phyloP scores from a whole-genome alignment of 2,329 filamentous ascomycete genomes.

The Tolypocladium guangdongense region DNA sequence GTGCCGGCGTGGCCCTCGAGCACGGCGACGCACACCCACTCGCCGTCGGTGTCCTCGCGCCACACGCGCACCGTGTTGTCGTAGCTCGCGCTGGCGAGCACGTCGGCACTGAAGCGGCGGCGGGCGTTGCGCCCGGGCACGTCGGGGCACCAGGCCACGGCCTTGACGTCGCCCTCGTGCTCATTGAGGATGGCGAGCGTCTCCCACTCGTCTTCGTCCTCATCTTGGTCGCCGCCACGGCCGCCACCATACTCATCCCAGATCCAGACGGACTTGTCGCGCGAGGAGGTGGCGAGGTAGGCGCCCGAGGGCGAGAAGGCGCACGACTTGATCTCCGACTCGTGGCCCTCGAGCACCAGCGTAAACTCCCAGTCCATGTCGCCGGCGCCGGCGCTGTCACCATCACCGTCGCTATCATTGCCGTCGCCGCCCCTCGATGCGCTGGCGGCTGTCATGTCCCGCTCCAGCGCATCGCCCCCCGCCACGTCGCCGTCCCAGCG shows the following conservation, averaged over 20 bases:
- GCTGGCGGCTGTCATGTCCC: not conserved
- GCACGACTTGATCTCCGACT: slow-evolving; percentile 81
- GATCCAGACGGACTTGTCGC: slow-evolving; percentile 95
- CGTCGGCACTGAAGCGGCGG: slow-evolving; percentile 48
- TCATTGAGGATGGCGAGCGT: slow-evolving; percentile 91
- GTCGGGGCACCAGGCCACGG: slow-evolving; percentile 80
- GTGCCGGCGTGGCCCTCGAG: slow-evolving; percentile 74
- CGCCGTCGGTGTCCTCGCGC: slow-evolving; percentile 76
- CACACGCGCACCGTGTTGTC: slow-evolving; percentile 86
- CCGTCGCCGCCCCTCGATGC: slow-evolving; percentile 35
- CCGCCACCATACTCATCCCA: slow-evolving; percentile 70
- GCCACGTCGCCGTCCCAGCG: slow-evolving; percentile 43
- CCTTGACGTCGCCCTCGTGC: slow-evolving; percentile 92
- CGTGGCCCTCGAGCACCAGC: slow-evolving; percentile 86
- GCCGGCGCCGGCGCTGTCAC: slow-evolving; percentile 38
- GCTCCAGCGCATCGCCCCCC: not conserved
- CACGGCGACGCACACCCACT: slow-evolving; percentile 84
- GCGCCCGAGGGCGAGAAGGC: slow-evolving; percentile 64
- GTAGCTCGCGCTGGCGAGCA: slow-evolving; percentile 85
- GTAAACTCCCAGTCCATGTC: slow-evolving; percentile 87
- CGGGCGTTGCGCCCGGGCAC: slow-evolving; percentile 35
- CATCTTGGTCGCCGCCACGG: slow-evolving; percentile 53
- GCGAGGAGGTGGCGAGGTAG: slow-evolving; percentile 77
- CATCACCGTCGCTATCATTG: slow-evolving; percentile 22
- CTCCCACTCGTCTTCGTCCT: slow-evolving; percentile 93